Evolutionary conservation across 2,329 filamentous ascomycete genomes (phyloP).

Genomic region (Aspergillus carbonarius): DNA sequence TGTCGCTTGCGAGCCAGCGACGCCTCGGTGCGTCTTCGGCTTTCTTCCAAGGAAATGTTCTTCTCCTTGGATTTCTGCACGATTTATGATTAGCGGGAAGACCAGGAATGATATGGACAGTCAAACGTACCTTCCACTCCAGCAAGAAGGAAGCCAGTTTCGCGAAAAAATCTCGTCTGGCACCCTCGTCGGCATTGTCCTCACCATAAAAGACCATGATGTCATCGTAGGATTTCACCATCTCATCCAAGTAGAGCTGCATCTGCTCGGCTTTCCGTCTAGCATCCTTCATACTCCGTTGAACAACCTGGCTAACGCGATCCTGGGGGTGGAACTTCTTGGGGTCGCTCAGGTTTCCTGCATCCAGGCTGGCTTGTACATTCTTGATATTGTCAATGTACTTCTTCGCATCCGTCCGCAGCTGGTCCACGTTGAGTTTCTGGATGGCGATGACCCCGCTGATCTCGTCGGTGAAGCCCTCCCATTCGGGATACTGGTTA

Average conservation of each 20-base stretch:
- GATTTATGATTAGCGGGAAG: slow-evolving; percentile 10
- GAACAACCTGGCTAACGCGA: slow-evolving; percentile 85
- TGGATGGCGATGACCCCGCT: slow-evolving; percentile 72
- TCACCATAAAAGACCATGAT: slow-evolving; percentile 97
- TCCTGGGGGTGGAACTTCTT: slow-evolving; percentile 99
- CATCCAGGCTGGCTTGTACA: slow-evolving; percentile 86
- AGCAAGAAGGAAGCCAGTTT: slow-evolving; percentile 87
- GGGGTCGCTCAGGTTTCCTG: slow-evolving; percentile 89
- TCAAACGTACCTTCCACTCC: slow-evolving; percentile 74
- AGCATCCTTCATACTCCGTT: slow-evolving; percentile 94
- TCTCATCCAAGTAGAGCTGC: slow-evolving; percentile 89
- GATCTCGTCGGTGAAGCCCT: slow-evolving; percentile 83
- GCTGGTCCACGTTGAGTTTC: slow-evolving; percentile 92
- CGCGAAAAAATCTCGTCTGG: slow-evolving; percentile 90
- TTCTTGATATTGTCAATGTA: slow-evolving; percentile 96
- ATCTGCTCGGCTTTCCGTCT: slow-evolving; percentile 94
- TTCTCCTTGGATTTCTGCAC: slow-evolving; percentile 80
- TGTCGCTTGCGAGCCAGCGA: slow-evolving; percentile 81
- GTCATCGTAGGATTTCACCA: slow-evolving; percentile 86
- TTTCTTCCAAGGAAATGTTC: slow-evolving; percentile 81
- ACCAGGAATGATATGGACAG: slow-evolving; percentile 6
- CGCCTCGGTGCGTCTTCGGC: slow-evolving; percentile 78
- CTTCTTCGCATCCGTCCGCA: slow-evolving; percentile 80
- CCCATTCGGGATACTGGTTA: slow-evolving; percentile 95
- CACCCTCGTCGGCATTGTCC: slow-evolving; percentile 85